These are phyloP conservation scores for Penicillium flavigenum DNA, from an alignment of 495 filamentous ascomycete genomes.

Conservation along the genomic window DNA sequence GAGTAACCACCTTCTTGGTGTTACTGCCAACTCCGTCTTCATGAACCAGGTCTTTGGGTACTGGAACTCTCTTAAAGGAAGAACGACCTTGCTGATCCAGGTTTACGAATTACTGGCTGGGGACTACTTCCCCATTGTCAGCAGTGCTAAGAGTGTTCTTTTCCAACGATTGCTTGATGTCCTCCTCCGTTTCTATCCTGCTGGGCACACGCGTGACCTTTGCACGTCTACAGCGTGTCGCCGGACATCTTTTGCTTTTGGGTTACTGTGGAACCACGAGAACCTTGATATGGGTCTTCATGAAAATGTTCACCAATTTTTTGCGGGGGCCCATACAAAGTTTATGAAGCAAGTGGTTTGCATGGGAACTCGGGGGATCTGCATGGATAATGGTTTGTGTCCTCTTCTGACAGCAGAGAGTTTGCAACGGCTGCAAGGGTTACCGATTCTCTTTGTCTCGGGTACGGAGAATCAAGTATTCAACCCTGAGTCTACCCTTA, in stretches of 20 bases:
- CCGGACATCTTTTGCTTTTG: slow-evolving; percentile 59
- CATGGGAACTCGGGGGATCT: slow-evolving; percentile 53
- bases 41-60: slow-evolving; percentile 60
- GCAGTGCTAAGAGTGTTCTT: not conserved
- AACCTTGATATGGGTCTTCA: slow-evolving; percentile 66
- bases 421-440: slow-evolving; percentile 48
- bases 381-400: slow-evolving; percentile 46
- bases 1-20: slow-evolving; percentile 39
- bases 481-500: slow-evolving; percentile 56
- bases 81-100: slow-evolving; percentile 39
- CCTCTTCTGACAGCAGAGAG: slow-evolving; percentile 49
- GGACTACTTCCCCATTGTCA: slow-evolving; percentile 15
- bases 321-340: slow-evolving; percentile 62
- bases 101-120: slow-evolving; percentile 19
- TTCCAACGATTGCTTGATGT: slow-evolving; percentile 17
- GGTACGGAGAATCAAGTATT: slow-evolving; percentile 62
- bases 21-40: slow-evolving; percentile 64
- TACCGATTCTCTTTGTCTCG: slow-evolving; percentile 59
- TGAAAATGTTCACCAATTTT: slow-evolving; percentile 59
- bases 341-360: slow-evolving; percentile 57
- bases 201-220: slow-evolving; percentile 52
- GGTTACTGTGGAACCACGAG: slow-evolving; percentile 62
- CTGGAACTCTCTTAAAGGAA: slow-evolving; percentile 59
- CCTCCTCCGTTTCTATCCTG: slow-evolving; percentile 54
- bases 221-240: slow-evolving; percentile 64